Evolutionary conservation across 306 rosid genomes (phyloP).

Genomic region (Ochetophila trinervis): DNA sequence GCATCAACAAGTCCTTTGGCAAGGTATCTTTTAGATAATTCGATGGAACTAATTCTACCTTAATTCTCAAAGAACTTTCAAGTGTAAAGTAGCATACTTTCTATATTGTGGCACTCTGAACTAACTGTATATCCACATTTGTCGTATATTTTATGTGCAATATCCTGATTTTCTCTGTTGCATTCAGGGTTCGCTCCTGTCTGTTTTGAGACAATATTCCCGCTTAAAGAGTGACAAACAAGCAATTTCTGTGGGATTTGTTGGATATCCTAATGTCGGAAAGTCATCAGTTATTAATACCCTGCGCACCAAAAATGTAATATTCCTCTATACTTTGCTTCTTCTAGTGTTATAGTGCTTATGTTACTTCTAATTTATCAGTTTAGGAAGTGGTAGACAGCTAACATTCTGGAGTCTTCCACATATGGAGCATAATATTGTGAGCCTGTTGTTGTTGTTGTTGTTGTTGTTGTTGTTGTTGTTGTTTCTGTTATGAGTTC

Average conservation of each 20-base stretch:
- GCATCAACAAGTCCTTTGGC: constrained; percentile 92
- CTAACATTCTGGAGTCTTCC: no score
- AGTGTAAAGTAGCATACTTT: no score
- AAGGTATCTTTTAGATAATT: constrained; percentile 45
- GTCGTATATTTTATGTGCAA: neutral
- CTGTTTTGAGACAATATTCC: constrained; percentile 87
- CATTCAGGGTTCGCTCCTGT: constrained; percentile 80
- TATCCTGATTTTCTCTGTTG: constrained; percentile 12
- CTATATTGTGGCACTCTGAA: no score
- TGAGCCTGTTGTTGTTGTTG: neutral
- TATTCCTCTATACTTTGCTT: constrained; percentile 18
- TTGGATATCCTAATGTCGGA: constrained; percentile 98
- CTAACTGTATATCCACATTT: neutral
- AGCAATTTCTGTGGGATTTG: constrained; percentile 94
- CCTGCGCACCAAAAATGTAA: constrained; percentile 80
- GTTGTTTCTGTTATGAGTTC: neutral
- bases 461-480: no score
- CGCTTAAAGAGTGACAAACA: constrained; percentile 90
- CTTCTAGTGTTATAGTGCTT: constrained; percentile 16
- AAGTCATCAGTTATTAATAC: constrained; percentile 94
- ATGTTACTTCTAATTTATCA: neutral
- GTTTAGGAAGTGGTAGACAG: neutral
- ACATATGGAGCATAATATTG: neutral
- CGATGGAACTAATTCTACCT: neutral
- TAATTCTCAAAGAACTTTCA: neutral